These are phyloP conservation scores for Stemphylium beticola DNA, from an alignment of 2,329 filamentous ascomycete genomes.

Conservation along the genomic window DNA sequence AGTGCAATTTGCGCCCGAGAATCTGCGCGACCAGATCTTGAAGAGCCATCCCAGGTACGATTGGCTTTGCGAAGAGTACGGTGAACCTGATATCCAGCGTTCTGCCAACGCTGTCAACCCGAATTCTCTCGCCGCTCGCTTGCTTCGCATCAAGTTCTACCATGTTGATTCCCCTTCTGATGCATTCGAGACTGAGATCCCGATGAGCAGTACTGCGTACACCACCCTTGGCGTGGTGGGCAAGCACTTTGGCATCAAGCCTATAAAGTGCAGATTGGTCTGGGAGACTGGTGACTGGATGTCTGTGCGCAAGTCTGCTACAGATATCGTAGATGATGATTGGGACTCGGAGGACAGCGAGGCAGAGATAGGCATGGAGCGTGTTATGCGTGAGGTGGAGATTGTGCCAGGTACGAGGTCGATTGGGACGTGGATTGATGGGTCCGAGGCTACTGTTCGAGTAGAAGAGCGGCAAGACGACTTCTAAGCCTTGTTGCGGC, in stretches of 20 bases:
- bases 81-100: conserved; percentile 69
- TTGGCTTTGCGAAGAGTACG: conserved; percentile 77
- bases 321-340: conserved; percentile 60
- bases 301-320: conserved; percentile 67
- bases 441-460: conserved; percentile 71
- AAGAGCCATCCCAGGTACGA: conserved; percentile 72
- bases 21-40: conserved; percentile 62
- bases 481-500: not conserved
- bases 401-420: conserved; percentile 79
- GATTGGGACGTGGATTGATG: conserved; percentile 83
- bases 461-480: conserved; percentile 60
- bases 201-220: conserved; percentile 80
- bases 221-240: conserved; percentile 79
- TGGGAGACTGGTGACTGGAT: conserved; percentile 96
- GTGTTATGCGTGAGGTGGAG: conserved; percentile 79
- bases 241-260: conserved; percentile 69
- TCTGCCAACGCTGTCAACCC: conserved; percentile 63
- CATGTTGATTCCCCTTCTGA: conserved; percentile 18
- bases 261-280: conserved; percentile 70
- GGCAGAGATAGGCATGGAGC: conserved; percentile 67
- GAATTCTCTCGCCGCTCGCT: conserved; percentile 78
- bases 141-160: conserved; percentile 68
- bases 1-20: conserved; percentile 65
- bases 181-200: conserved; percentile 60
- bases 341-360: conserved; percentile 53